These are phyloP conservation scores for Fusarium tjaetaba DNA, from an alignment of 2,329 filamentous ascomycete genomes.

Conservation along the genomic window DNA sequence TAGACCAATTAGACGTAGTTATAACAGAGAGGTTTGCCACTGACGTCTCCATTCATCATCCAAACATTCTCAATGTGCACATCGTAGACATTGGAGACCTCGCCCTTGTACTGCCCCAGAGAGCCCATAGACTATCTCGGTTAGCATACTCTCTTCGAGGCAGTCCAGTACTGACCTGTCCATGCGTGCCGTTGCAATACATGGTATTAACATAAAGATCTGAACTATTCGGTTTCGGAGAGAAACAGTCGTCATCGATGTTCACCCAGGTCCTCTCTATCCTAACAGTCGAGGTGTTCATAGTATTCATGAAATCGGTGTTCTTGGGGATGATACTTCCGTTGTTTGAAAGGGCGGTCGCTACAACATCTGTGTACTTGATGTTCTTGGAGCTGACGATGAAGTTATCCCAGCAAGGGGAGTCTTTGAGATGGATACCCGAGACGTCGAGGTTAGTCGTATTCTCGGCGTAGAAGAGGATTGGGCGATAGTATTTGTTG, in stretches of 20 bases:
- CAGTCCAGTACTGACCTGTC: rapidly evolving
- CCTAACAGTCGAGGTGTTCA: conserved; percentile 64
- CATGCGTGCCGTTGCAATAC: conserved; percentile 67
- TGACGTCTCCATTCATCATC: conserved; percentile 56
- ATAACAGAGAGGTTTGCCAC: rapidly evolving
- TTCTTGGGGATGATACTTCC: conserved; percentile 62
- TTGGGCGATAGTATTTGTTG: conserved; percentile 67
- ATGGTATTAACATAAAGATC: conserved; percentile 68
- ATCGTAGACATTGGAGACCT: conserved; percentile 65
- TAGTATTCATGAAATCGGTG: conserved; percentile 70
- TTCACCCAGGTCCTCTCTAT: conserved; percentile 63
- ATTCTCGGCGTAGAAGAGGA: conserved; percentile 70
- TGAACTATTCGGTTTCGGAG: conserved; percentile 67
- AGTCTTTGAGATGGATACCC: conserved; percentile 68
- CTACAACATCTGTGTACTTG: conserved; percentile 62
- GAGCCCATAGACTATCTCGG: conserved; percentile 57
- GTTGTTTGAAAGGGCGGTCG: conserved; percentile 62
- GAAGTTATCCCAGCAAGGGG: conserved; percentile 72
- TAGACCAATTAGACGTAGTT: not conserved
- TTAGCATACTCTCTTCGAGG: rapidly evolving
- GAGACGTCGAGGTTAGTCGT: conserved; percentile 66
- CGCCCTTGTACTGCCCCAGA: conserved; percentile 66
- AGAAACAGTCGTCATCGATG: conserved; percentile 70
- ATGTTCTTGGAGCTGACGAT: conserved; percentile 66
- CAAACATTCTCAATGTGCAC: conserved; percentile 69